Evolutionary conservation across 2,329 filamentous ascomycete species (phyloP).

Genomic region (Myotisia sp.): DNA sequence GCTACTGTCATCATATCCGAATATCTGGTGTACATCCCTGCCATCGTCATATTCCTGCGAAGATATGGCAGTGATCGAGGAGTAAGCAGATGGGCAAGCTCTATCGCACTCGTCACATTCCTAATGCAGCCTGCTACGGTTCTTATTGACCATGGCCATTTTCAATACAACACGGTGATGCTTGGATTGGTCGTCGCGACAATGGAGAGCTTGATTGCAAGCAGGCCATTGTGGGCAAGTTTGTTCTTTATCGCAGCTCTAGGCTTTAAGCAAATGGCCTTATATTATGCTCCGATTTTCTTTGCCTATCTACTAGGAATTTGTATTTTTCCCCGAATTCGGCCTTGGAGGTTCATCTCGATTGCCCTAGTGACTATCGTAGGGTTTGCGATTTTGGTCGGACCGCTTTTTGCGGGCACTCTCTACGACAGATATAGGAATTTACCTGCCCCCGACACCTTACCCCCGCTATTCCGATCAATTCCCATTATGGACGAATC

Average conservation of each 20-base stretch:
- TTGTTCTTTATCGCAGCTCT: conserved; percentile 86
- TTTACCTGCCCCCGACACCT: conserved; percentile 45
- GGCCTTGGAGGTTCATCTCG: conserved; percentile 52
- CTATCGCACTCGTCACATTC: conserved; percentile 74
- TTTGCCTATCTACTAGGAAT: conserved; percentile 83
- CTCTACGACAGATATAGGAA: conserved; percentile 53
- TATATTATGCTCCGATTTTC: conserved; percentile 88
- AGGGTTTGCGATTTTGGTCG: conserved; percentile 60
- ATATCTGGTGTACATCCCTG: conserved; percentile 78
- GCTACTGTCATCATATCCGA: conserved; percentile 83
- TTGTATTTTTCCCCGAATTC: conserved; percentile 62
- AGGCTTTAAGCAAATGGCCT: conserved; percentile 98
- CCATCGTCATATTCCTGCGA: conserved; percentile 69
- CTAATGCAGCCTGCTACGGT: conserved; percentile 84
- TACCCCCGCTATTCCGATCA: conserved; percentile 46
- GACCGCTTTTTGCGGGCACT: conserved; percentile 60
- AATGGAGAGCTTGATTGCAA: conserved; percentile 77
- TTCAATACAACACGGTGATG: conserved; percentile 99
- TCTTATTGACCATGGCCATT: conserved; percentile 86
- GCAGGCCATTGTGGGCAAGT: conserved; percentile 72
- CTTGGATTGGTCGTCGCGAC: conserved; percentile 75
- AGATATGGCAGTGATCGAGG: conserved; percentile 62
- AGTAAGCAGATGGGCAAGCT: conserved; percentile 67
- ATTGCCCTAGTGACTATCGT: conserved; percentile 60
- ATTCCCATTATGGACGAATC: conserved; percentile 48